Base-by-base conservation (phyloP, 2,329 filamentous ascomycete genomes). In the Phialocephala sp. region DNA sequence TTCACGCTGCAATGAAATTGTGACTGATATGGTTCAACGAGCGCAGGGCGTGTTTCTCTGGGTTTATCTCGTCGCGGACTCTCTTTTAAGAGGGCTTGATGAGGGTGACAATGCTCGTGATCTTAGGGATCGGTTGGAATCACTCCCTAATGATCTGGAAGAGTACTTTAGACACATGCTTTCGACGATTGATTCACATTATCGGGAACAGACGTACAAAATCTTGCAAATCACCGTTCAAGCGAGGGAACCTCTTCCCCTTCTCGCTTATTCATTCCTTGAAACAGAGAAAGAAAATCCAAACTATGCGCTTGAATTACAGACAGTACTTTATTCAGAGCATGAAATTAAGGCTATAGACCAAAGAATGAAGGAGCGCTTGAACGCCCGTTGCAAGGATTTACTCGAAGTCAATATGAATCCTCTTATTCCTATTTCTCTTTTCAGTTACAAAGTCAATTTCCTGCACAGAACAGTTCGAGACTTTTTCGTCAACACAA, bases 241-340 rank as follows among this genome's bases (percentile, higher is more conserved):
- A 3, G 15, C 37, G 15, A 12, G 2, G 37, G 11, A 4, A 12
- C 37, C 37, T 5, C 37, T 41, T 41, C 37, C 37, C 11, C 2
- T 41, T 41, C 11, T 41, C 3, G 37, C 37, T 3, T 41, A 12
- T 41, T 41, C 3, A 18, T 41, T 12, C 9, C 32, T 59, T 12
- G 37, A 59, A 32, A 59, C 18, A 9, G 56, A 59, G 20, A 37
- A 20, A 37, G 37, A 39, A 37, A 37, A 39, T 37, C 56, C 18
- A 37, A 36, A 24, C n/a, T 39, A 41, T 41, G 37, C 37, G 9
- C 15, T 41, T 12, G 37, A 41, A 41, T 3, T 12, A 12, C 37
- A 41, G 9, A 18, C 15, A 41, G 3, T 41, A 12, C 37, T 8
- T 41, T 2, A 12, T 8, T 12, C 37, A 6, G 3, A 6, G 3